Evolutionary conservation across 2,329 filamentous ascomycete species (phyloP), one percentile per base, ranked within the genome.

Genomic region (Hypoxylon sp.): DNA sequence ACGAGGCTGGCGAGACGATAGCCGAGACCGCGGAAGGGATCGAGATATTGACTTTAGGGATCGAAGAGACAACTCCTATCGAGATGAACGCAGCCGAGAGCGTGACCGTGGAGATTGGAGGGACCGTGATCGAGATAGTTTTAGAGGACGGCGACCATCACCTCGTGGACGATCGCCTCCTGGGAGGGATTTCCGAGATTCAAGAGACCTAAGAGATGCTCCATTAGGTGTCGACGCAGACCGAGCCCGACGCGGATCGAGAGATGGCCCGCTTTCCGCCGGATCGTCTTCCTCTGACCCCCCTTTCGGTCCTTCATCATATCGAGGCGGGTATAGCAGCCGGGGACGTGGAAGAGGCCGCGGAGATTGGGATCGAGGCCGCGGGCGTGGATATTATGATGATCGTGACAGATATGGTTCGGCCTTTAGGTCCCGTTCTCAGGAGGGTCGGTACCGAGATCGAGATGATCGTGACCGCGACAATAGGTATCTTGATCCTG

Each of bases 181-280:
- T 11, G 84, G 85, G 23, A 83, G 89, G 69, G 89, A 91, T 74
- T 88, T 88, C 64, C 85, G 90, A 73, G 88, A 91, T 79, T 81
- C 70, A 80, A 87, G 62, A 76, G 84, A 72, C 48, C 37, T 76
- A 74, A 69, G 76, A 56, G 86, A 89, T 71, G 77, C 80, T 1
- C 89, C 88, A 0, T 81, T 89, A 30, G 88, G 88, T 48, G 80
- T 91, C 5, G 91, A 94, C 69, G 83, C 88, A 6, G 88, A 90
- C 62, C 85, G 91, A 62, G 87, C 88, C 16, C 84, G 91, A 57
- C 84, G 91, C 48, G 88, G 86, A 14, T 93, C 91, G 7, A 84
- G 91, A 73, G 91, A 94, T 72, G 91, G 91, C 0, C 90, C 91
- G 9, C 85, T 88, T 21, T 91, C 90, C 1, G 90, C 89, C 16